Evolutionary conservation across 345 rosid genomes (phyloP), one percentile per base, ranked within the genome.

Genomic region (Gossypioides kirkii): DNA sequence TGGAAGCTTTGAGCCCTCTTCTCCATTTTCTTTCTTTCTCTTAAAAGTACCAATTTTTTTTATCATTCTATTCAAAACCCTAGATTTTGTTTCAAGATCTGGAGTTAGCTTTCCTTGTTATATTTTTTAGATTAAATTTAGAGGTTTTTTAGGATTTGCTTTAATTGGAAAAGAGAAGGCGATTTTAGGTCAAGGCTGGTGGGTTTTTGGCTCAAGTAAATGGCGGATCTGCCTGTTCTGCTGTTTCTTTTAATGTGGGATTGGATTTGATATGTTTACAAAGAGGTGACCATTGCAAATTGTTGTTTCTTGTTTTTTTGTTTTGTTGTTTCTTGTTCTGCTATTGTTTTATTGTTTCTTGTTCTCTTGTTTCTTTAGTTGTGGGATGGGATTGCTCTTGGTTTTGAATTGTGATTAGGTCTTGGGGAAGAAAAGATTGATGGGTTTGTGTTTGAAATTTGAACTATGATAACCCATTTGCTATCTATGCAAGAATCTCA

Each of bases 181-280:
- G 49, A 63, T 65, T 77, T 73, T 59, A 67, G 77, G 74, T 71
- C 63, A 75, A 82, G 77, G 82, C 82, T 82, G 81, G 79, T 77
- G 87, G 77, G 74, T 56, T 59, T 66, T 72, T 64, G 74, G 84
- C 82, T 77, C 59, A 64, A 60, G 78, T 82, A 76, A 82, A 88
- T 84, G 96, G 87, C 87, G 91, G 93, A 89, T 87, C 88, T 83
- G 84, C 86, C 83, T 63, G 26, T 11, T 41, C 17, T 41, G 25
- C 26, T n/a, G 49, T 16, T 63, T 14, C 26, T 63, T 23, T 43
- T 72, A 66, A 68, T 71, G 69, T 63, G 63, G 69, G 43, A 38
- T 75, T 61, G 65, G 73, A 41, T 66, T 79, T 43, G 72, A 74
- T 74, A 69, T 84, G 22, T 77, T 68, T 79, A 45, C 80, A 14